Base-by-base conservation (phyloP, 2,329 filamentous ascomycete species). In the Trichoderma harzianum region DNA sequence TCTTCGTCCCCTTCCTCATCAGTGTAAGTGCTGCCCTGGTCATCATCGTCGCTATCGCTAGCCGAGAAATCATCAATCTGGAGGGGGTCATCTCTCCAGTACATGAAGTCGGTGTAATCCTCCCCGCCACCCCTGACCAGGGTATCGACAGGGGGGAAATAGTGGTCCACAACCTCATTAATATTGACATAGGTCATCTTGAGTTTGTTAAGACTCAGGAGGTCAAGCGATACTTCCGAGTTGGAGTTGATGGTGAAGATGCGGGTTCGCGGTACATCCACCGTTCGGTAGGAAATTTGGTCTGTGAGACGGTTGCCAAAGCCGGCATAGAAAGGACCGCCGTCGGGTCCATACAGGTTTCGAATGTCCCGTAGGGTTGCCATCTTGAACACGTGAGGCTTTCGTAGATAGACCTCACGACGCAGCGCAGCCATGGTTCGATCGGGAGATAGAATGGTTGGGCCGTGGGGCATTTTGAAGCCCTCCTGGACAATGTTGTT, bases 161-260 rank as follows among this genome's bases (percentile, higher is more conserved):
- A 98, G 81, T 99, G 96, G 79, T 99, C 96, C 7, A 99, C 93
- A 72, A 99, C 91, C 81, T 99, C 97, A 73, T 93, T 92, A 91
- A 99, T 99, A 78, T 93, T 95, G 74, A 97, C 94, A 79, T 99
- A 99, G 74, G 93, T 97, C 77, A 97, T 95, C 83, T 96, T 97
- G 80, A 98, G 93, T 80, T 94, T 97, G 83, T 97, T 98, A 69
- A 98, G 87, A 74, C 91, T 95, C 57, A 98, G 85, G 58, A 99
- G 85, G 79, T 98, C 95, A 26, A 99, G 85, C 32, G 92, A 95
- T 34, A 99, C 95, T 81, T 99, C 96, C 1, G 95, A 95, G 78
- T 98, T 97, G 69, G 93, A 96, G 82, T 99, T 99, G 86, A 99
- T 99, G 18, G 96, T 98, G 82, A 99, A 99, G 76, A 99, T 99